These are phyloP conservation scores for Solanum rostratum DNA, from an alignment of 257 asterid species.

Conservation along the genomic window DNA sequence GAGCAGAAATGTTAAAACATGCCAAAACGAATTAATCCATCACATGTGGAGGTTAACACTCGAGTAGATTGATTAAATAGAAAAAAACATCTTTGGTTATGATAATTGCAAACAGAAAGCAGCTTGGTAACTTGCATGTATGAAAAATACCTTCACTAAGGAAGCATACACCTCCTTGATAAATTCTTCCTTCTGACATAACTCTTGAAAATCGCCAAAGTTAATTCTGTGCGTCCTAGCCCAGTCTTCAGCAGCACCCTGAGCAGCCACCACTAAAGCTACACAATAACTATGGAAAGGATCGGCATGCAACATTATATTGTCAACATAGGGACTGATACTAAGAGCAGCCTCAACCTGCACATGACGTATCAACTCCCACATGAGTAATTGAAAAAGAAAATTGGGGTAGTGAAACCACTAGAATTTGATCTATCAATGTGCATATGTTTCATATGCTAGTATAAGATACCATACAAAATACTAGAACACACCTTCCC, in stretches of 20 bases:
- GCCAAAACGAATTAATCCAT: background rate
- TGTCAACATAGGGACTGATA: constrained; percentile 65
- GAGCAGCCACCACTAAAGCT: constrained; percentile 84
- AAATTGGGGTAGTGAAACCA: background rate
- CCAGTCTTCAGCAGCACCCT: constrained; percentile 67
- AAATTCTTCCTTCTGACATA: constrained; percentile 59
- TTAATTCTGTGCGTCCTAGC: constrained; percentile 51
- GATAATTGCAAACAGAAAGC: background rate
- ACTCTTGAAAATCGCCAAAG: constrained; percentile 49
- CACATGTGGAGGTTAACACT: background rate
- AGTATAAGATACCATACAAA: background rate
- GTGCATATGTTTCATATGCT: background rate
- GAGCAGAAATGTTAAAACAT: background rate
- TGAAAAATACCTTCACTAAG: constrained; percentile 52
- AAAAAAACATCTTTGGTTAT: background rate
- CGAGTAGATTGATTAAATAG: background rate
- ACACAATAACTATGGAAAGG: constrained; percentile 79
- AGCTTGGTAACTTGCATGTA: background rate
- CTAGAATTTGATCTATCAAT: background rate
- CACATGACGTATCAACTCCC: constrained; percentile 2
- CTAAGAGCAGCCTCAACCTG: constrained; percentile 85
- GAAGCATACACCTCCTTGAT: constrained; percentile 68
- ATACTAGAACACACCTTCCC: constrained; percentile 54
- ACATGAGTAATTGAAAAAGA: background rate
- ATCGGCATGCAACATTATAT: constrained; percentile 84